Conservation (phyloP, 1,284 basidiomycete species). For the Boletus semigastroideus region DNA sequence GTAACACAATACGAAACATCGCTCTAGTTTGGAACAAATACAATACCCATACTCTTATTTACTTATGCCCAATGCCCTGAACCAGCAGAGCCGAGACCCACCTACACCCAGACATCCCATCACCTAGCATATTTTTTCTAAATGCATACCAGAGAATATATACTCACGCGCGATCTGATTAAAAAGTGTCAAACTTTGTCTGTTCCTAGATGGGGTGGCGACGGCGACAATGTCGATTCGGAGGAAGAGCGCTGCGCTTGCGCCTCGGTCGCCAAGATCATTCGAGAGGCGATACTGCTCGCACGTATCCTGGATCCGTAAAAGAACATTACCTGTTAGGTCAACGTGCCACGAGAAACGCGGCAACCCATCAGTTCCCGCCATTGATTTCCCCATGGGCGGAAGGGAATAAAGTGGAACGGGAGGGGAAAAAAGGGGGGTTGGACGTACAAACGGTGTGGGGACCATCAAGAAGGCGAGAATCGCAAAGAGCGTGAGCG, state of each 20-base stretch:
- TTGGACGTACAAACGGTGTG: constrained; percentile 57
- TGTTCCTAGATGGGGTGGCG: neutral
- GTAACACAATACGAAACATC: neutral
- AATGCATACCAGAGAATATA: neutral
- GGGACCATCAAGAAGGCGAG: constrained; percentile 60
- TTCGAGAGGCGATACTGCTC: constrained; percentile 56
- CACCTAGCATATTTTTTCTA: neutral
- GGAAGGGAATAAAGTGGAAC: neutral
- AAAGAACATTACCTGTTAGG: constrained; percentile 18
- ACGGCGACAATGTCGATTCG: neutral
- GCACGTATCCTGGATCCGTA: constrained; percentile 45
- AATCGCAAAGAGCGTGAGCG: constrained; percentile 62
- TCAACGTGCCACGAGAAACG: neutral
- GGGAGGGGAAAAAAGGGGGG: neutral
- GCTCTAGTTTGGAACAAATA: constrained; percentile 2
- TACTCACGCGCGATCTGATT: neutral
- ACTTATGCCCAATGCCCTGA: neutral
- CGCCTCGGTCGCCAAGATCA: constrained; percentile 36
- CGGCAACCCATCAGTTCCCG: constrained; percentile 2
- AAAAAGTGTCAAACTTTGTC: constrained; percentile 16
- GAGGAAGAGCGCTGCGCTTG: neutral
- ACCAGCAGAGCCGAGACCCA: constrained; percentile 3
- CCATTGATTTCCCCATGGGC: neutral
- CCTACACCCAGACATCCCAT: too few species aligned
- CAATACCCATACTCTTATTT: neutral